Evolutionary conservation across 2,329 filamentous ascomycete genomes (phyloP).

Genomic region (Reticulascus tulasneorum): DNA sequence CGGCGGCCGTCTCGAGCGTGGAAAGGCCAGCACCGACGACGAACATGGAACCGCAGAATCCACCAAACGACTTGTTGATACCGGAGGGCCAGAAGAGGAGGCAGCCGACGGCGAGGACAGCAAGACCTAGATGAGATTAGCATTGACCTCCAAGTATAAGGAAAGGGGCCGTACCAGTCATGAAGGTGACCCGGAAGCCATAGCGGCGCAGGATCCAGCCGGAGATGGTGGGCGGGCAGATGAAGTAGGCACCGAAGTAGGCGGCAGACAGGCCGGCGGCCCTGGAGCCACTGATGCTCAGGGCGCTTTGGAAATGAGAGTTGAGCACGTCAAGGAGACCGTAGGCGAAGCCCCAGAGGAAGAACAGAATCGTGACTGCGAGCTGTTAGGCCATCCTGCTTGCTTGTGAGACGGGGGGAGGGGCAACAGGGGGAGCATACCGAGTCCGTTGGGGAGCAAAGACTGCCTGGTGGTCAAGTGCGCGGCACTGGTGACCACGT

Average conservation of each 20-base stretch:
- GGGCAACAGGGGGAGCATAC: conserved; percentile 9
- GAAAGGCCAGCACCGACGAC: conserved; percentile 70
- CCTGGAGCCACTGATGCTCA: conserved; percentile 38
- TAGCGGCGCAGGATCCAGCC: conserved; percentile 37
- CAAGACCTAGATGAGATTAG: no score
- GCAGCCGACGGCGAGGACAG: conserved; percentile 62
- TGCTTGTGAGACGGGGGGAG: no score
- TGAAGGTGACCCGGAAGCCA: conserved; percentile 40
- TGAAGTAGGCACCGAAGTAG: conserved; percentile 31
- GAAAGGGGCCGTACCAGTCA: no score
- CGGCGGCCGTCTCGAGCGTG: conserved; percentile 73
- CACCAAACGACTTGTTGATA: conserved; percentile 54
- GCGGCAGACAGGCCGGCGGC: conserved; percentile 42
- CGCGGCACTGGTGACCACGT: conserved; percentile 26
- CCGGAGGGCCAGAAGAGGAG: conserved; percentile 44
- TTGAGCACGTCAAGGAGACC: conserved; percentile 30
- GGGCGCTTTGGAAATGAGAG: conserved; percentile 44
- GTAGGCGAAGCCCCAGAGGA: conserved; percentile 16
- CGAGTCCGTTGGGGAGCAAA: conserved; percentile 24
- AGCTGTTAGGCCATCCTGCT: no score
- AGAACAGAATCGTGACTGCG: no score
- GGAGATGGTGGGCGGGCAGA: conserved; percentile 34
- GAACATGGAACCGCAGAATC: conserved; percentile 70
- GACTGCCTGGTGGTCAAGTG: conserved; percentile 28
- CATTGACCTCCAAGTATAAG: no score